Evolutionary conservation across 2,329 filamentous ascomycete species (phyloP), one percentile per base, ranked within the genome.

Genomic region (Fusarium aywerte): DNA sequence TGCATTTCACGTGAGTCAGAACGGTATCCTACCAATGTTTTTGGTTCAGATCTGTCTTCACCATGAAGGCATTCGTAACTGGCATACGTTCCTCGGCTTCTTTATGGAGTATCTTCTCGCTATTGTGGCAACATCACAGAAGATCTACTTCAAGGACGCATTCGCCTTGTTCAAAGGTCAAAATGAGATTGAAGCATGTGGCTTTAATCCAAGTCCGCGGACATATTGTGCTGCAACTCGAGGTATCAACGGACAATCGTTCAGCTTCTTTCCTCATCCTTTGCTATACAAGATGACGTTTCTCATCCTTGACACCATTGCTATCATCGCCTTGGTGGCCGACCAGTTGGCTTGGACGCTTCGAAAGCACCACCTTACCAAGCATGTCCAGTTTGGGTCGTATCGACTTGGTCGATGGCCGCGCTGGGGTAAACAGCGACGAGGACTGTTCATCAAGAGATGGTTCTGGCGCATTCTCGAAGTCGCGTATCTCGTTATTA

Each of bases 51-150:
- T 79, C 7, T 78, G 76, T 55, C 70, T 80, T 32, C 78, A 80
- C 55, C 75, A 78, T 43, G 78, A 80, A 43, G 78, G 78, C 15
- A 79, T 80, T 35, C 76, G 77, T 29, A 79, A 79, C 53, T 79
- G 78, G 78, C 78, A 80, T 38, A 80, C 78, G 2, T 80, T 80
- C 48, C 51, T 80, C 9, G 78, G 78, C n/a, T 80, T 80, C 69
- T 73, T 76, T 18, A 74, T 76, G 52, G 78, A 80, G 51, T 80
- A 80, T 45, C 44, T 80, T 6, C 73, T 80, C 3, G 78, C 78
- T 35, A 74, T 79, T 48, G 70, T 79, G n/a, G 77, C 78, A 12
- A 74, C 78, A 5, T 77, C 75, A 13, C 78, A 80, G 51, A 77
- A 75, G 56, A 73, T 80, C 23, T 72, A 73, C 48, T 79, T 79